Evolutionary conservation across 441 rosid species (phyloP), one percentile per base, ranked within the genome.

Genomic region (Syzygium syzygioides): DNA sequence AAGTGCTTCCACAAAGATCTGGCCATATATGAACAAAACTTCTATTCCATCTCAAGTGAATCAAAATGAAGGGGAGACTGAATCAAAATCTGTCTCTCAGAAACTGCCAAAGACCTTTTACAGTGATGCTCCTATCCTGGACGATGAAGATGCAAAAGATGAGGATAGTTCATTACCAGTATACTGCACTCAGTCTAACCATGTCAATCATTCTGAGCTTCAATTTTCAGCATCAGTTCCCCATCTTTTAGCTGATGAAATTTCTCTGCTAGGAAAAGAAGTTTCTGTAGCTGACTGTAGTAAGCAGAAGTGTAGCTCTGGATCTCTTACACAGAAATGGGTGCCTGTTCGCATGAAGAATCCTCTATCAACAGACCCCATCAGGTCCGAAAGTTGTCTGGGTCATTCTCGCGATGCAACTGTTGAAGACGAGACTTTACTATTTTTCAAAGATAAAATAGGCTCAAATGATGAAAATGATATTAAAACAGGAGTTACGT

Each of bases 301-400:
- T 86, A 93, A 91, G 92, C 92, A 91, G 86, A 92, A 87, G 88
- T 88, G 59, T 88, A 86, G 86, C 90, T 90, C 93, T 89, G 93
- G 90, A 26, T 90, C 94, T n/a, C 9, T 89, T 86, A 34, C 89
- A 64, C 93, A 89, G 93, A 94, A 94, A 89, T 93, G 96, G 95
- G 91, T 93, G 87, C 95, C 95, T 32, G 86, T 90, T 60, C 93
- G 93, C 86, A 79, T 53, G 76, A 93, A 90, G 88, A 90, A 89
- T 89, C 87, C 85, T 88, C 91, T 62, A 59, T 52, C 52, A 62
- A 84, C 89, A 45, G 87, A 83, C 86, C 57, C 90, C 86, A 71
- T 56, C 26, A 86, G 86, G 79, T 90, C 89, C 41, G 64, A 59
- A 76, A 87, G 86, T 71, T 89, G 68, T 26, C 23, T 89, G 62